Conservation (phyloP, 2,329 filamentous ascomycete genomes). For the Aureobasidium vineae region DNA sequence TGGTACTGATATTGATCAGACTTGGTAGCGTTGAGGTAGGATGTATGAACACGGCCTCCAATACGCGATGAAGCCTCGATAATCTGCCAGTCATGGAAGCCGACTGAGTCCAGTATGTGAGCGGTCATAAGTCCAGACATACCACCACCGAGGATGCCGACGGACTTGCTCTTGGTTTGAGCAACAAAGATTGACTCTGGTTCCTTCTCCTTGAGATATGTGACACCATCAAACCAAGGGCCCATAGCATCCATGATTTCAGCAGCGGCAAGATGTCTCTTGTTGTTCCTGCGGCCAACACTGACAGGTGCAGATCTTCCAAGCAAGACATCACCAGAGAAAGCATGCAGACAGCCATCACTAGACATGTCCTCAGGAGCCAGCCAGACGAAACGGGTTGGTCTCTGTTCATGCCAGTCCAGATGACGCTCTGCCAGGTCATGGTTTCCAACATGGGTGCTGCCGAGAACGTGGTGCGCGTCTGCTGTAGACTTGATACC, state of each 20-base stretch:
- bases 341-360: constrained; percentile 49
- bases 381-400: constrained; percentile 51
- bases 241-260: constrained; percentile 56
- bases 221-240: constrained; percentile 66
- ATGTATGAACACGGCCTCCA: constrained; percentile 63
- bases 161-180: constrained; percentile 56
- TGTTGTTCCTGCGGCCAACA: constrained; percentile 39
- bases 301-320: constrained; percentile 45
- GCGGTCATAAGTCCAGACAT: constrained; percentile 64
- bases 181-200: constrained; percentile 54
- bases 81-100: constrained; percentile 61
- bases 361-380: constrained; percentile 43
- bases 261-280: constrained; percentile 42
- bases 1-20: constrained; percentile 66
- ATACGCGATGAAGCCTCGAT: constrained; percentile 60
- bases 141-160: constrained; percentile 65
- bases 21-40: constrained; percentile 58
- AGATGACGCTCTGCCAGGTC: constrained; percentile 34
- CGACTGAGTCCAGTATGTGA: constrained; percentile 51
- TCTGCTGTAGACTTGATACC: constrained; percentile 38
- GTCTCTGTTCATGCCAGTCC: constrained; percentile 37
- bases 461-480: constrained; percentile 48
- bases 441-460: constrained; percentile 41
- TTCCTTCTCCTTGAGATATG: constrained; percentile 56
- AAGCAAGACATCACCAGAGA: constrained; percentile 42